phyloP scores from a whole-genome alignment of 345 rosid genomes.

The Eucalyptus polyanthemos region DNA sequence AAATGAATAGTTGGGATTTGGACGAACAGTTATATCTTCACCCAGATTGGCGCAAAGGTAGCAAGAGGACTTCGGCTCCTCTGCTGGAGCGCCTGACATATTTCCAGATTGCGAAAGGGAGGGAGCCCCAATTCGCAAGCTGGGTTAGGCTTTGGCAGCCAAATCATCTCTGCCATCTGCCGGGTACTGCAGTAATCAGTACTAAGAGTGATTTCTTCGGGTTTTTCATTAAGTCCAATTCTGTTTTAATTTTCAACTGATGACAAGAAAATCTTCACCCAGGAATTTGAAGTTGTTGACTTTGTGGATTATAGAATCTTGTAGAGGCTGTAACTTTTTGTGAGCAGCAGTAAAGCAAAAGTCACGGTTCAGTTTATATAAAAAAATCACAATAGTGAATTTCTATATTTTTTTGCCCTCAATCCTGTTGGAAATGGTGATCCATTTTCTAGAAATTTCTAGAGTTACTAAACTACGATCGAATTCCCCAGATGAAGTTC shows the following conservation, averaged over 20 bases:
- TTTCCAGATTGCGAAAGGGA: not conserved
- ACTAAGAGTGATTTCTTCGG: not conserved
- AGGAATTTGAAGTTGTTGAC: not conserved
- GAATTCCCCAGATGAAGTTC: too few relatives aligned
- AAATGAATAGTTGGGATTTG: not conserved
- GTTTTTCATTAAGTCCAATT: not conserved
- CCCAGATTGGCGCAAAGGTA: not conserved
- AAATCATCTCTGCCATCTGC: not conserved
- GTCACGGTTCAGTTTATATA: not conserved
- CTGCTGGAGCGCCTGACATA: not conserved
- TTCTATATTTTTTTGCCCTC: not conserved
- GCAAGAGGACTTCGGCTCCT: not conserved
- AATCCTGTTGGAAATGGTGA: too few relatives aligned
- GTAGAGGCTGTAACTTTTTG: not conserved
- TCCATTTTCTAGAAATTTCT: too few relatives aligned
- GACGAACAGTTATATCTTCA: not conserved
- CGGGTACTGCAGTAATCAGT: not conserved
- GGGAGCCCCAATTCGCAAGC: not conserved
- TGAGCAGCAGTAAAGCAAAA: not conserved
- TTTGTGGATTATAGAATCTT: not conserved
- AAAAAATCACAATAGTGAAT: not conserved
- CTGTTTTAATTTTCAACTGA: not conserved
- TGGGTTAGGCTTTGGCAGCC: not conserved
- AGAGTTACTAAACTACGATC: too few relatives aligned
- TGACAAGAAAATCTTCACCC: not conserved